phyloP scores from a whole-genome alignment of 1,284 basidiomycete genomes.

The Cryptococcus maquisensis region DNA sequence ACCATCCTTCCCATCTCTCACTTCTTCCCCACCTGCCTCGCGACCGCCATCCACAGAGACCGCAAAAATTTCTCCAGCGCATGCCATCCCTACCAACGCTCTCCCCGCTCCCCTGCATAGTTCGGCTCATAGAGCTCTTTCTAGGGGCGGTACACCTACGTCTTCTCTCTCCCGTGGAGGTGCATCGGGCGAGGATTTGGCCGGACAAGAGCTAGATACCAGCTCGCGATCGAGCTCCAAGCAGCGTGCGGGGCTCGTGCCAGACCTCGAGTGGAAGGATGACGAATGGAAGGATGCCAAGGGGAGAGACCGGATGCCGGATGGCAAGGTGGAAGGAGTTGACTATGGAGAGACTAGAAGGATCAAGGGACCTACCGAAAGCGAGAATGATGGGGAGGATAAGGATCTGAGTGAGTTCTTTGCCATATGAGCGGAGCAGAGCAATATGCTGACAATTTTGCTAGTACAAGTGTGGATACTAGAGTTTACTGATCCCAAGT shows the following conservation, averaged over 20 bases:
- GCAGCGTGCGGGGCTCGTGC: constrained; percentile 17
- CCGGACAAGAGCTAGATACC: neutral
- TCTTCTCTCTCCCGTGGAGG: constrained; percentile 17
- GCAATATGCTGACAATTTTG: constrained; percentile 6
- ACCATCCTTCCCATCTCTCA: neutral
- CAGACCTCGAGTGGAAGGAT: constrained; percentile 29
- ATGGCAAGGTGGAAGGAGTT: constrained; percentile 11
- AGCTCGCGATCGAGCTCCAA: neutral
- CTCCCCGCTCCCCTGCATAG: neutral
- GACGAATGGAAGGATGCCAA: constrained; percentile 16
- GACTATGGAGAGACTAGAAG: constrained; percentile 22
- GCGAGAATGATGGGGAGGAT: constrained; percentile 31
- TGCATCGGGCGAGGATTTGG: no score
- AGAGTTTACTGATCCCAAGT: constrained; percentile 66
- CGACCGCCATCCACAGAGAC: neutral
- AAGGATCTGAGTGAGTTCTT: constrained; percentile 29
- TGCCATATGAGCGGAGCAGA: neutral
- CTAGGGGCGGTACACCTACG: constrained; percentile 26
- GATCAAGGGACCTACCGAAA: constrained; percentile 35
- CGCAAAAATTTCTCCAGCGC: no score
- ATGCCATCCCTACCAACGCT: neutral
- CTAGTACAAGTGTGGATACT: constrained; percentile 74
- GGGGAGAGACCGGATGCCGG: constrained; percentile 3
- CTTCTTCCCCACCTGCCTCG: neutral
- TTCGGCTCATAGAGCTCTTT: neutral